These are phyloP conservation scores for Hypoxylon sp. DNA, from an alignment of 2,329 filamentous ascomycete genomes.

Conservation along the genomic window DNA sequence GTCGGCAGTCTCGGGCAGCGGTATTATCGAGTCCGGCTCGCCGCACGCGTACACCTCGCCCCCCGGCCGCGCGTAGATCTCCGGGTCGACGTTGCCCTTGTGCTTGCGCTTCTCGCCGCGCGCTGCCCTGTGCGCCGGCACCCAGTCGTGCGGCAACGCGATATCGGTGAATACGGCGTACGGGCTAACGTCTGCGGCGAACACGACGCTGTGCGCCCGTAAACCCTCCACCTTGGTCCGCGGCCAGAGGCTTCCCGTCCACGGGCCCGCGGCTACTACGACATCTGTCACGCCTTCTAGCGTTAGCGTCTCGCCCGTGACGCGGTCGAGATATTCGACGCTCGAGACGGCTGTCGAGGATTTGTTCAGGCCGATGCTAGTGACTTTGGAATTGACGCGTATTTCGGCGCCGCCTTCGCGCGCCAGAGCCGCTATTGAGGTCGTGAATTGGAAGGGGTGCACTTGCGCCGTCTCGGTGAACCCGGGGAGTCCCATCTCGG, in stretches of 20 bases:
- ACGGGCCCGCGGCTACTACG: slow-evolving; percentile 72
- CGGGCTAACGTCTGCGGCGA: slow-evolving; percentile 75
- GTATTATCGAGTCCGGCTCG: slow-evolving; percentile 82
- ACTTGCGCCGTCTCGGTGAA: slow-evolving; percentile 90
- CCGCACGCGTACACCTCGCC: slow-evolving; percentile 94
- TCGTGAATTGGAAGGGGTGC: slow-evolving; percentile 93
- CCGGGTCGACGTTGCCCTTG: slow-evolving; percentile 80
- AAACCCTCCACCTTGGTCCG: slow-evolving; percentile 70
- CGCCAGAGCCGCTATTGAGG: slow-evolving; percentile 83
- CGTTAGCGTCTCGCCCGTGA: slow-evolving; percentile 54
- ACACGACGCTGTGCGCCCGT: slow-evolving; percentile 76
- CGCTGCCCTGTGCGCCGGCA: slow-evolving; percentile 64
- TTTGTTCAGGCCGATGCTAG: slow-evolving; percentile 70
- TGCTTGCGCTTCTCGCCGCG: slow-evolving; percentile 68
- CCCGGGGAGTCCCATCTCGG: slow-evolving; percentile 81
- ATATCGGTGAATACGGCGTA: slow-evolving; percentile 92
- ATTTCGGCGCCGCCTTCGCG: slow-evolving; percentile 78
- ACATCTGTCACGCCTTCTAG: slow-evolving; percentile 67
- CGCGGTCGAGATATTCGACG: slow-evolving; percentile 72
- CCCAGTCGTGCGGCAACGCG: slow-evolving; percentile 76
- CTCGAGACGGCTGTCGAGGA: slow-evolving; percentile 67
- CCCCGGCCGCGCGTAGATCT: slow-evolving; percentile 93
- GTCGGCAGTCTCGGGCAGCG: slow-evolving; percentile 82
- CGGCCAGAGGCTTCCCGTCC: slow-evolving; percentile 73
- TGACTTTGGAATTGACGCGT: slow-evolving; percentile 76